phyloP scores from a whole-genome alignment of 2,329 filamentous ascomycete species.

The Arthrocladium fulminans region DNA sequence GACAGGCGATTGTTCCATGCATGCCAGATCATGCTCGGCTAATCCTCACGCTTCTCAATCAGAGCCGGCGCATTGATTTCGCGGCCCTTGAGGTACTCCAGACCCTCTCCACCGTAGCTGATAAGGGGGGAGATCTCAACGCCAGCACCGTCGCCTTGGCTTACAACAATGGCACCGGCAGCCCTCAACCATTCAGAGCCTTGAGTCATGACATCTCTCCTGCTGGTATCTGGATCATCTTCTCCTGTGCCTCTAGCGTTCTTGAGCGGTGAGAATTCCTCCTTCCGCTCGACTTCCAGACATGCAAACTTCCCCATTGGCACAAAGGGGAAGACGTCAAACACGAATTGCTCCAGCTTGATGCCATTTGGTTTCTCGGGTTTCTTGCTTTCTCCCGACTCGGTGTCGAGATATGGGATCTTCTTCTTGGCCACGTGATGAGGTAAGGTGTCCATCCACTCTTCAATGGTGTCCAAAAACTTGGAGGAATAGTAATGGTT shows the following conservation, averaged over 20 bases:
- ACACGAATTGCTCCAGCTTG: conserved; percentile 98
- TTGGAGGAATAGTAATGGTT: conserved; percentile 98
- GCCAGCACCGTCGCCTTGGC: conserved; percentile 54
- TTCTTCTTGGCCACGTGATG: conserved; percentile 98
- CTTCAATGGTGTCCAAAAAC: conserved; percentile 83
- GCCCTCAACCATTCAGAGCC: conserved; percentile 76
- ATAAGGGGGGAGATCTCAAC: conserved; percentile 87
- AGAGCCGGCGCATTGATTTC: conserved; percentile 56
- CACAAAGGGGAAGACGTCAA: conserved; percentile 91
- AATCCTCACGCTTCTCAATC: conserved; percentile 43
- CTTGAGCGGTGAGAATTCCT: conserved; percentile 97
- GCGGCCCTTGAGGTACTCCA: conserved; percentile 51
- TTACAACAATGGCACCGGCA: conserved; percentile 66
- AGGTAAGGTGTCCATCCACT: conserved; percentile 75
- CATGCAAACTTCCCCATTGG: conserved; percentile 82
- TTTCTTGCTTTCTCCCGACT: conserved; percentile 73
- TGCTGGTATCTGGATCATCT: conserved; percentile 91
- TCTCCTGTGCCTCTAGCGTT: conserved; percentile 77
- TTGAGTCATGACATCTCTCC: conserved; percentile 79
- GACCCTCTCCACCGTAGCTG: conserved; percentile 67
- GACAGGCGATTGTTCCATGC: no score
- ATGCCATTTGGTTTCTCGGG: conserved; percentile 93
- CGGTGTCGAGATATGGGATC: conserved; percentile 75
- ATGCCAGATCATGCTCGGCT: no score
- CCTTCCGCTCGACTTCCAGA: conserved; percentile 91